Evolutionary conservation across 2,329 filamentous ascomycete genomes (phyloP).

Genomic region (Fusarium nelsonii): DNA sequence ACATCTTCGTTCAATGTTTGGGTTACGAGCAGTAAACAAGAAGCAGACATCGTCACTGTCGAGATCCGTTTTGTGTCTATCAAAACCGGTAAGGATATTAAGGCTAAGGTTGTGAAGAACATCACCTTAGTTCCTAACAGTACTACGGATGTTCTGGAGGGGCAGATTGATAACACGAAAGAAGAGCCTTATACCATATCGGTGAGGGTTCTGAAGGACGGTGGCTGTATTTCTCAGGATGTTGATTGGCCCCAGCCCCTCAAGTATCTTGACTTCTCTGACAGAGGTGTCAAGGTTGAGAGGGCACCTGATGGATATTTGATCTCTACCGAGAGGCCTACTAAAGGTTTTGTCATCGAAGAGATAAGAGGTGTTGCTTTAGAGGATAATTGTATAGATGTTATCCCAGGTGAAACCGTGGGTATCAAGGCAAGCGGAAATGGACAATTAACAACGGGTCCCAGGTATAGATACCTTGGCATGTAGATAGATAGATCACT

Average conservation of each 20-base stretch:
- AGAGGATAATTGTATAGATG: slow-evolving; percentile 70
- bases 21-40: too few relatives aligned
- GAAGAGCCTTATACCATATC: slow-evolving; percentile 2
- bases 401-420: slow-evolving; percentile 61
- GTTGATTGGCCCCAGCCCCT: slow-evolving; percentile 72
- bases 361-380: slow-evolving; percentile 60
- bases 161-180: background rate
- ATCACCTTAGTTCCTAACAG: background rate
- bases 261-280: slow-evolving; percentile 67
- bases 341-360: slow-evolving; percentile 69
- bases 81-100: background rate
- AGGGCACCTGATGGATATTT: slow-evolving; percentile 39
- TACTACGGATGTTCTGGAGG: background rate
- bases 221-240: slow-evolving; percentile 47
- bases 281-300: slow-evolving; percentile 55
- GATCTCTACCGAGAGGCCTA: slow-evolving; percentile 58
- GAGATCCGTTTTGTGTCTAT: background rate
- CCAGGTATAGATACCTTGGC: background rate
- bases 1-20: too few relatives aligned
- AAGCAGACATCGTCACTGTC: too few relatives aligned
- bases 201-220: background rate
- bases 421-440: background rate
- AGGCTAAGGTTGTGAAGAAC: background rate
- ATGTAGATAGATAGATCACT: background rate
- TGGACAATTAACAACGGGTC: background rate